These are phyloP conservation scores for Shiraia bambusicola DNA, from an alignment of 2,329 filamentous ascomycete species.

Conservation along the genomic window DNA sequence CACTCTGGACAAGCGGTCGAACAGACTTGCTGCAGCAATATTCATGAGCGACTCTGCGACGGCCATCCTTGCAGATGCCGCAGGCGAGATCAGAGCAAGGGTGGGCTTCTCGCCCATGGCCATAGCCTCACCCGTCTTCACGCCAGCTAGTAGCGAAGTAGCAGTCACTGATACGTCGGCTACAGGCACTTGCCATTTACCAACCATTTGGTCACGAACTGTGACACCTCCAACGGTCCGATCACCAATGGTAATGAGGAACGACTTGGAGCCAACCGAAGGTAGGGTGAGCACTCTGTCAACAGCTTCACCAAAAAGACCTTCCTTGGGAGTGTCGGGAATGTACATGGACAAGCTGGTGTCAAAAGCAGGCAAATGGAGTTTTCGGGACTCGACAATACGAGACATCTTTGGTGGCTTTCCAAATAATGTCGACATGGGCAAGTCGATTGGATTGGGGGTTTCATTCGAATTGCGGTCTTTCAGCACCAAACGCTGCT, in stretches of 20 bases:
- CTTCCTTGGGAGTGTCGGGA: slow-evolving; percentile 56
- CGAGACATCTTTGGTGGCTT: slow-evolving; percentile 81
- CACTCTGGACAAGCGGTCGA: slow-evolving; percentile 73
- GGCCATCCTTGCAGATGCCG: slow-evolving; percentile 92
- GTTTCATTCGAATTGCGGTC: slow-evolving; percentile 76
- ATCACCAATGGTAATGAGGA: slow-evolving; percentile 95
- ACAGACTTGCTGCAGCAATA: slow-evolving; percentile 75
- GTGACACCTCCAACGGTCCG: slow-evolving; percentile 88
- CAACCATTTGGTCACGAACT: slow-evolving; percentile 90
- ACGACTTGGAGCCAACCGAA: slow-evolving; percentile 93
- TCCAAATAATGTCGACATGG: slow-evolving; percentile 85
- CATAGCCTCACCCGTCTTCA: slow-evolving; percentile 91
- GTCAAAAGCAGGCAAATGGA: slow-evolving; percentile 71
- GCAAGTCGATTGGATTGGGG: slow-evolving; percentile 81
- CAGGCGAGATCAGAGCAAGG: slow-evolving; percentile 83
- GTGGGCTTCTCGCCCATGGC: slow-evolving; percentile 92
- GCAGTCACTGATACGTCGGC: slow-evolving; percentile 92
- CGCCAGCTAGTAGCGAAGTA: slow-evolving; percentile 71
- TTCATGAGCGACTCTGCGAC: slow-evolving; percentile 94
- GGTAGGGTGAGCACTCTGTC: slow-evolving; percentile 81
- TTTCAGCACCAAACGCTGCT: slow-evolving; percentile 73
- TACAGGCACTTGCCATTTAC: slow-evolving; percentile 92
- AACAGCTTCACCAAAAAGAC: slow-evolving; percentile 67
- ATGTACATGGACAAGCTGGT: slow-evolving; percentile 69
- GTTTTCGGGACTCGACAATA: slow-evolving; percentile 68